Percentiles rank a stretch among this genome's conserved stretches.
Evolutionary conservation across 1,284 basidiomycete genomes (phyloP).

Genomic region (Fomitopsis betulina): DNA sequence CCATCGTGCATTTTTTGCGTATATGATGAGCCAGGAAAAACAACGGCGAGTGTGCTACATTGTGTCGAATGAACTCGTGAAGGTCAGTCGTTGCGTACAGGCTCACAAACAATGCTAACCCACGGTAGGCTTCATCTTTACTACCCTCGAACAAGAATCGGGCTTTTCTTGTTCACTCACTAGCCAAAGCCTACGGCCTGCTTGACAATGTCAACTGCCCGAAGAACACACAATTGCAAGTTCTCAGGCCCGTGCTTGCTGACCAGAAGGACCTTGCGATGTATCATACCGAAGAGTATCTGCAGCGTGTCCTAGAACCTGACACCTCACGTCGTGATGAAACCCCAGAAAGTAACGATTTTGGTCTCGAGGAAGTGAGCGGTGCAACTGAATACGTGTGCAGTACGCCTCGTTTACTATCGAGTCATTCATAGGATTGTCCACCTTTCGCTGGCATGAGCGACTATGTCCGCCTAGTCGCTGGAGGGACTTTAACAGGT

Average conservation of each 20-base stretch:
- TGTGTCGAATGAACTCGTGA: constrained; percentile 52
- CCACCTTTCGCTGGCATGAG: constrained; percentile 70
- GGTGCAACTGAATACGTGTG: neutral
- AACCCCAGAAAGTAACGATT: constrained; percentile 32
- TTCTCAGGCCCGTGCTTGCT: constrained; percentile 50
- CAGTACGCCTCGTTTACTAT: neutral
- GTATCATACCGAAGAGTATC: constrained; percentile 56
- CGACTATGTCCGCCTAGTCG: constrained; percentile 68
- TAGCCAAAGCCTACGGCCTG: constrained; percentile 58
- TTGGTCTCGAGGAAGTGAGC: constrained; percentile 66
- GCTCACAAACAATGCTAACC: neutral
- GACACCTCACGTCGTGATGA: constrained; percentile 11
- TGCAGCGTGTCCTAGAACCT: constrained; percentile 47
- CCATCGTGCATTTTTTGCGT: too few relatives aligned
- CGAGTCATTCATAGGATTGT: constrained; percentile 60
- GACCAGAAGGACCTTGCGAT: constrained; percentile 44
- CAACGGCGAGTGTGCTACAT: constrained; percentile 35
- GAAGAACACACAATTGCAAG: constrained; percentile 29
- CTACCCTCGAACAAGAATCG: constrained; percentile 82
- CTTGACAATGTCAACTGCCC: constrained; percentile 31
- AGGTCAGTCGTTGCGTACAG: constrained; percentile 29
- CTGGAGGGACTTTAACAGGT: constrained; percentile 57
- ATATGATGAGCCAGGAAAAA: neutral
- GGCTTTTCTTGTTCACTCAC: constrained; percentile 76
- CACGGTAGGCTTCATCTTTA: constrained; percentile 51